Evolutionary conservation across 495 filamentous ascomycete species (phyloP), one percentile per base, ranked within the genome.

Genomic region (Xylaria nigripes): DNA sequence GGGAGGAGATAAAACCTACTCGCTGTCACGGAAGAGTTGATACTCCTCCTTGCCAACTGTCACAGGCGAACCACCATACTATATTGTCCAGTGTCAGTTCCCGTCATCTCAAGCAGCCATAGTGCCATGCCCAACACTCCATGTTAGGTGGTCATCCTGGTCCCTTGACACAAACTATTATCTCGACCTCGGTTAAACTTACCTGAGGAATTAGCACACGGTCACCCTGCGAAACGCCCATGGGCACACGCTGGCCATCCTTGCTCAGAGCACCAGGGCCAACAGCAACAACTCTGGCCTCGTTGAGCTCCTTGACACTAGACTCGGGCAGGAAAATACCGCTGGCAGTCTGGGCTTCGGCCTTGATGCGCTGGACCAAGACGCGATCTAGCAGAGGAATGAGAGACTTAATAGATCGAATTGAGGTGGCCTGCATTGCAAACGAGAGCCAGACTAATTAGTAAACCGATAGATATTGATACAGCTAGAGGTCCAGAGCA

Each of bases 31-130:
- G 84, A 94, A 99, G 52, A 99, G 85, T 56, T 85, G 83, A 75
- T 82, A 97, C 77, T 97, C 93, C 58, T 96, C 89, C 58, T 97
- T 91, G 57, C 92, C 92, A 61, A 97, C 89, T 82, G 96, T 96
- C 71, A 99, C 81, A 50, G 94, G 86, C 68, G 86, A 90, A 52
- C 93, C 93, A 70, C 93, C 93, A 67, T 86, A 99, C 93, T 98
- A 60, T 56, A 59, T 32, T 19, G 21, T 21, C 7, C 38, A 15
- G 27, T 45, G 64, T 76, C 61, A 76, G 69, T n/a, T n/a, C 36
- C 36, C 36, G 32, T 8, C 63, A 32, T 54, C 30, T 51, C 46
- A 46, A 34, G 27, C 4, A 5, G 27, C 23, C 41, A 9, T 22
- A 19, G 23, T 6, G 10, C 19, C 42, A 10, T 13, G 3, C 27